Evolutionary conservation across 108 stramenopile species (phyloP), one percentile per base, ranked within the genome.

Genomic region (Fistulifera pelliculosa): DNA sequence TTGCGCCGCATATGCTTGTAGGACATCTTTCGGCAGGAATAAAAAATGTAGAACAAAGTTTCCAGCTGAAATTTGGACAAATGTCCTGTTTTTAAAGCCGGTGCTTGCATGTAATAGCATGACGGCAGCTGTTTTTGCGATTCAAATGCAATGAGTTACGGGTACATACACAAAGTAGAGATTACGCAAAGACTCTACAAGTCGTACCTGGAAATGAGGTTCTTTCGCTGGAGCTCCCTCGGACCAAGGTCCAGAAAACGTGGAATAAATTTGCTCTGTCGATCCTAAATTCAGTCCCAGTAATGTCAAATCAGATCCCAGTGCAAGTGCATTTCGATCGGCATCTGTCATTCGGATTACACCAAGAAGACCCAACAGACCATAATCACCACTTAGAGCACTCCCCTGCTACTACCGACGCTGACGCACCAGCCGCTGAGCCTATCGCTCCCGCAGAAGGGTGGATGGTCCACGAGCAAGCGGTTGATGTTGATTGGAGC

Each of bases 1-100:
- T 62, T 96, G 93, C n/a, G 98, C 98, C 40, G 94, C 85, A 52
- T 92, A 94, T 8, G 95, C 95, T 74, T 98, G 98, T 49, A 96
- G 71, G 4, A 84, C 89, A 60, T 98, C 98, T 73, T 85, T 90
- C 51, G 98, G 98, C 57, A 98, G 66, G 87, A 93, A 58, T 98
- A 98, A 71, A 98, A 98, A 65, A 97, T 94, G 76, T 98, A 97
- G 73, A 98, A 96, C 45, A 98, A 71, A n/a, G 96, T 98, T 76
- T 98, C 98, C 27, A 90, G 77, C 58, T 94, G 87, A 67, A 96
- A 97, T 74, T 96, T 96, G 27, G 87, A 80, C 50, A 98, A 70
- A 61, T 98, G 94, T 31, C 84, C 91, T 22, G 85, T 86, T 60
- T 90, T 91, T 52, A 90, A 66, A 13, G 87, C 83, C 14, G 90